phyloP scores from a whole-genome alignment of 495 filamentous ascomycete species.

The Tuber umbilicatum region DNA sequence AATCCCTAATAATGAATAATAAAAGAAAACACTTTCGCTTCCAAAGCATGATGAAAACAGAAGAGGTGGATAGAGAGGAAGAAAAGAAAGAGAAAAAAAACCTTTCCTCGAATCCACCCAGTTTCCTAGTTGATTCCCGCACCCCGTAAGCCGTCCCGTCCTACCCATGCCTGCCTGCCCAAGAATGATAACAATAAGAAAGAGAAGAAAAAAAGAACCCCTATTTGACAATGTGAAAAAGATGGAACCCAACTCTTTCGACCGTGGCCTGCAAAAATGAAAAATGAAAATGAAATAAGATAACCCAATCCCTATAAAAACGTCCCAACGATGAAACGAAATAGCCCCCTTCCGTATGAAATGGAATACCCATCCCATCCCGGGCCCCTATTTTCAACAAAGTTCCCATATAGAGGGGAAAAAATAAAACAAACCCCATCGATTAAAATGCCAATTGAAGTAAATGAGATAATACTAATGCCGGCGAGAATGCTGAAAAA shows the following conservation, averaged over 20 bases:
- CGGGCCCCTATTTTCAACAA: neutral
- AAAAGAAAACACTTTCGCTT: neutral
- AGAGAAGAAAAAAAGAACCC: neutral
- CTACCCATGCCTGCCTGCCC: neutral
- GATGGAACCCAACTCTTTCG: neutral
- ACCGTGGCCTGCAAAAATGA: neutral
- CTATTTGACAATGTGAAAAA: conserved; percentile 2
- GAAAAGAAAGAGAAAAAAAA: neutral
- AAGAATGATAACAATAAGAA: neutral
- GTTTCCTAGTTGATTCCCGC: neutral
- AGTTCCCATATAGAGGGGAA: conserved; percentile 16
- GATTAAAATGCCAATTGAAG: conserved; percentile 6
- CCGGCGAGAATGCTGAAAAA: neutral
- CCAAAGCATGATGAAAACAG: neutral
- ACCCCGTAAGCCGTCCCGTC: neutral
- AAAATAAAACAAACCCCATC: conserved; percentile 19
- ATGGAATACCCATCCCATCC: neutral
- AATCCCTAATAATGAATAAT: neutral
- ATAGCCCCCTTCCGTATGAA: neutral
- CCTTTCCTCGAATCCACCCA: neutral
- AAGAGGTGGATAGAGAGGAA: neutral
- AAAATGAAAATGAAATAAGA: conserved; percentile 24
- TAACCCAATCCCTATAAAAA: conserved; percentile 31
- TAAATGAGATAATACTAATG: neutral
- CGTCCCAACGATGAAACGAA: conserved; percentile 23